Evolutionary conservation across 208 protist species (phyloP).

Genomic region (Lotmaria passim): DNA sequence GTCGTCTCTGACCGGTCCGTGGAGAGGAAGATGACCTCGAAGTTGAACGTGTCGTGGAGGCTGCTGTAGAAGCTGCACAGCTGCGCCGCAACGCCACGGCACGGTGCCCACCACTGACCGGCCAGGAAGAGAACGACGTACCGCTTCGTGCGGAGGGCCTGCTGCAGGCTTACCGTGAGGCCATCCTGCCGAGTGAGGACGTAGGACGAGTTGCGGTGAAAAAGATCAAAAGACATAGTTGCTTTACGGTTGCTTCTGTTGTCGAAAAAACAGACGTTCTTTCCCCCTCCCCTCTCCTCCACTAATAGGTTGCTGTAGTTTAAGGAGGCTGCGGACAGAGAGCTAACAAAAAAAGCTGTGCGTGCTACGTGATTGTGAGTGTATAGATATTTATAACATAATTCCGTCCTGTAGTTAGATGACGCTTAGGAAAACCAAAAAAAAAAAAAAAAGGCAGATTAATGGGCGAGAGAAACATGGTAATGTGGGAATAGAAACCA

Average conservation of each 20-base stretch:
- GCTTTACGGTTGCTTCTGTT: no score
- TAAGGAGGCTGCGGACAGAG: no score
- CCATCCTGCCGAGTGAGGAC: constrained; percentile 13
- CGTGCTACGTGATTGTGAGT: no score
- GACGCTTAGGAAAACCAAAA: no score
- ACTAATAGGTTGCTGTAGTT: no score
- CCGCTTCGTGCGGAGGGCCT: constrained; percentile 11
- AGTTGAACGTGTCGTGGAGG: constrained; percentile 25
- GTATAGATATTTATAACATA: neutral
- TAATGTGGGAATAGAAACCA: no score
- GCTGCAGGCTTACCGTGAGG: constrained; percentile 2
- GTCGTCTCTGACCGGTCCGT: constrained; percentile 44
- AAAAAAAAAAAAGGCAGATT: no score
- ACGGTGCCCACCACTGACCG: constrained; percentile 19
- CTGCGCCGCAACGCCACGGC: constrained; percentile 17
- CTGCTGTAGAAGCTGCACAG: constrained; percentile 39
- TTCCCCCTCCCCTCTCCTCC: no score
- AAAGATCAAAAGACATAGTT: constrained; percentile 16
- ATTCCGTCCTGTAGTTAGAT: no score
- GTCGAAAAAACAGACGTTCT: no score
- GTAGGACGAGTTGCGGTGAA: constrained; percentile 8
- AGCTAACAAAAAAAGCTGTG: no score
- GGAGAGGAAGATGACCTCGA: constrained; percentile 73
- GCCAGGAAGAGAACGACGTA: constrained; percentile 18
- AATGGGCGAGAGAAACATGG: no score